Conservation (phyloP, 441 rosid species). For the Gossypium aridum region DNA sequence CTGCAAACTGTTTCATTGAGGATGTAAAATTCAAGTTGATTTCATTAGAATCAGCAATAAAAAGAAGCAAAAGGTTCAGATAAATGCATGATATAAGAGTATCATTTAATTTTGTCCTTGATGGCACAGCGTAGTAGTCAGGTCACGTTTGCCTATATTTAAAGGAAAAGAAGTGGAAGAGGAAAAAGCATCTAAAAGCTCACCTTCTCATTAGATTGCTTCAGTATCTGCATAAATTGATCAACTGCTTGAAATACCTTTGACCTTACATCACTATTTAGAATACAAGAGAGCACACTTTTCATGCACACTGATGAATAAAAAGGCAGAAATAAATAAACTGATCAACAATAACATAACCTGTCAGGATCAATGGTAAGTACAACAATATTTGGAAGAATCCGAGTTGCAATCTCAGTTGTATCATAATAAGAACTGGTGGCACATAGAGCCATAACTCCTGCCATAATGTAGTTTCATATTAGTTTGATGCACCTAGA, state of each 20-base stretch:
- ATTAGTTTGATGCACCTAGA: conserved; percentile 1
- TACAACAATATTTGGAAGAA: conserved; percentile 85
- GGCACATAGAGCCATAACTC: conserved; percentile 95
- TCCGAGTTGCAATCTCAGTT: conserved; percentile 86
- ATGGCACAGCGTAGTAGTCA: neutral
- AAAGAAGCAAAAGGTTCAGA: neutral
- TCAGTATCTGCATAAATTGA: conserved; percentile 85
- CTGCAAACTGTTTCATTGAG: neutral
- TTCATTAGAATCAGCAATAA: neutral
- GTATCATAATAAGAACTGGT: conserved; percentile 86
- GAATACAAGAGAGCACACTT: neutral
- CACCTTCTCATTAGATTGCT: conserved; percentile 87
- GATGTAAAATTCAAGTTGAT: neutral
- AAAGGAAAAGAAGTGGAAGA: neutral
- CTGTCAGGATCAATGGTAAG: conserved; percentile 95
- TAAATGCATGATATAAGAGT: neutral
- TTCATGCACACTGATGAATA: neutral
- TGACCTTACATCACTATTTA: conserved; percentile 79
- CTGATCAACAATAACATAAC: conserved; percentile 28
- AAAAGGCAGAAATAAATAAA: conserved; percentile 12
- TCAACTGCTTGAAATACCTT: conserved; percentile 97
- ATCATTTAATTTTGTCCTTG: neutral
- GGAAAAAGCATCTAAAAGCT: conserved; percentile 10
- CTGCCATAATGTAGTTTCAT: conserved; percentile 33
- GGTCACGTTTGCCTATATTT: neutral